Evolutionary conservation across 2,329 filamentous ascomycete species (phyloP), one percentile per base, ranked within the genome.

Genomic region (Teratosphaeria nubilosa): DNA sequence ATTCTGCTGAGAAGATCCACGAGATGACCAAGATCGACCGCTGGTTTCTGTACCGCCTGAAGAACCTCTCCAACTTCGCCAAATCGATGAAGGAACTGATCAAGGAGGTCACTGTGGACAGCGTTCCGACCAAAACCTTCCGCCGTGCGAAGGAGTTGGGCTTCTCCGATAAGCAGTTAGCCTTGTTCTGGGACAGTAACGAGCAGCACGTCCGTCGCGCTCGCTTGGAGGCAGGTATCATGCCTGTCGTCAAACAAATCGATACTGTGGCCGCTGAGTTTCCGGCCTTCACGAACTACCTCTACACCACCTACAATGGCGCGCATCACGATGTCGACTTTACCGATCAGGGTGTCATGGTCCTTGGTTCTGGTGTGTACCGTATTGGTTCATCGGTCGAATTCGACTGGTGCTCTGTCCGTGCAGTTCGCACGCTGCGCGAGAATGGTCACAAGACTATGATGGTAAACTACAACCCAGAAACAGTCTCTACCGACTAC

Each of bases 191-290:
- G 85, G 88, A 86, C 72, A 96, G 91, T 25, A 97, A 94, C 75
- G 94, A 97, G 74, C 83, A 96, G 65, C 90, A 91, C 58, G 86
- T 97, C 27, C 86, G 94, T 63, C 85, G 88, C 56, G 77, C 91
- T 71, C 84, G 94, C 71, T 81, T 91, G n/a, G 91, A 97, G 67
- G 83, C 86, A 45, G 88, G 88, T 51, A 90, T 99, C 67, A 83
- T 84, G 63, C 94, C 94, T 0, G 87, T 90, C 61, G 92, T 96
- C 57, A 97, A 97, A 82, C 92, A 97, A 77, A 97, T 99, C 60
- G 94, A 99, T 76, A 99, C 94, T 0, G 94, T 99, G 53, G 94
- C 94, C 54, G 94, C 91, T 16, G 94, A 99, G 74, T 97, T 96
- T 78, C 92, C 92, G 6, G 88, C 90, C 5, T 87, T 84, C 65